Evolutionary conservation across 2,329 filamentous ascomycete species (phyloP).

Genomic region (Fusarium sp.): DNA sequence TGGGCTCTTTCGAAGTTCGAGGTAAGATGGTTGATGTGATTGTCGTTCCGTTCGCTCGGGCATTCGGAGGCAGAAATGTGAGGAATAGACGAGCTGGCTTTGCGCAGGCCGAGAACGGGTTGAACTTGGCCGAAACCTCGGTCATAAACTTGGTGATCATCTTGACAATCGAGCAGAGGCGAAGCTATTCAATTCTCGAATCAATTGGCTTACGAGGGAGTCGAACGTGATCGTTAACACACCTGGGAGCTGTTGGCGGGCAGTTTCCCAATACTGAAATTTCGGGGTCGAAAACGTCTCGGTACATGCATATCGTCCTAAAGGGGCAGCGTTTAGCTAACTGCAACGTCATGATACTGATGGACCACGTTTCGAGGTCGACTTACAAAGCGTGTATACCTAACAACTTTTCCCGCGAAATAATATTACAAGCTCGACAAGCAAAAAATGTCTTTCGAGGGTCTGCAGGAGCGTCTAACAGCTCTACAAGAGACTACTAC

Average conservation of each 20-base stretch:
- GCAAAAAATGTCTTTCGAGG: constrained; percentile 66
- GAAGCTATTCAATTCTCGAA: constrained; percentile 6
- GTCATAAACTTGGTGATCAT: constrained; percentile 93
- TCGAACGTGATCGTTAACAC: constrained; percentile 25
- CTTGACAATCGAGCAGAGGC: constrained; percentile 45
- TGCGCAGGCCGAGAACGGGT: constrained; percentile 84
- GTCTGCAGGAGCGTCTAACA: constrained; percentile 70
- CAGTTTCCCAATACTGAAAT: constrained; percentile 40
- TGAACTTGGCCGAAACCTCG: constrained; percentile 87
- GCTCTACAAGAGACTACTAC: constrained; percentile 71
- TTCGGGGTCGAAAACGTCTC: constrained; percentile 30
- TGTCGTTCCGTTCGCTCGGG: constrained; percentile 77
- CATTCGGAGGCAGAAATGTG: constrained; percentile 83
- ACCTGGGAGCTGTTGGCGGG: background rate
- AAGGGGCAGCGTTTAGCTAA: constrained; percentile 27
- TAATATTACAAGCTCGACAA: background rate
- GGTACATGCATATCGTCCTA: constrained; percentile 45
- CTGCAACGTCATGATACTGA: constrained; percentile 44
- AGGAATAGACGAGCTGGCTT: constrained; percentile 91
- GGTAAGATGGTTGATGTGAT: constrained; percentile 83
- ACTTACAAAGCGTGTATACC: constrained; percentile 10
- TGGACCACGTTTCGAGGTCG: constrained; percentile 44
- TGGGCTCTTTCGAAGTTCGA: constrained; percentile 74
- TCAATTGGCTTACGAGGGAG: constrained; percentile 1
- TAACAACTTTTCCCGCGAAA: background rate